Evolutionary conservation across 2,329 filamentous ascomycete species (phyloP).

Genomic region (Gaeumannomyces tritici): DNA sequence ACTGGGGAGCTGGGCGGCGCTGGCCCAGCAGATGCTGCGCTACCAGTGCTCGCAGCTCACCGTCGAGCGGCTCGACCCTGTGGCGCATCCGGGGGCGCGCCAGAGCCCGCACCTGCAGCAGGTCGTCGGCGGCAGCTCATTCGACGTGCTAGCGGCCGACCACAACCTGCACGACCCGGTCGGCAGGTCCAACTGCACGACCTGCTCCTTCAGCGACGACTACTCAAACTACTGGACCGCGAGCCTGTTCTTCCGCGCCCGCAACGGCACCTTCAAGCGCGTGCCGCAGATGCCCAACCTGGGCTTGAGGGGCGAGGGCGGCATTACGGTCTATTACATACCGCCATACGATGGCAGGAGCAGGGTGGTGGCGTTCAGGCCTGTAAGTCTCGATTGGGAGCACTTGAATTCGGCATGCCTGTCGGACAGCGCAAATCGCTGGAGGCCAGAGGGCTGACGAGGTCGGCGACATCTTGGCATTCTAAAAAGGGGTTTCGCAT

Average conservation of each 20-base stretch:
- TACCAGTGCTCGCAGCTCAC: slow-evolving; percentile 14
- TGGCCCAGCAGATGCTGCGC: slow-evolving; percentile 13
- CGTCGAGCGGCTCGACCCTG: slow-evolving; percentile 15
- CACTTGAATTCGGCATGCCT: too few relatives aligned
- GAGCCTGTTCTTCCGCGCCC: slow-evolving; percentile 17
- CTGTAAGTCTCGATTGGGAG: slow-evolving; percentile 14
- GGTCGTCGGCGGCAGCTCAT: slow-evolving; percentile 29
- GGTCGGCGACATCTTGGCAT: background rate
- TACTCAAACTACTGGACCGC: slow-evolving; percentile 27
- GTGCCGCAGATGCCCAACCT: slow-evolving; percentile 5
- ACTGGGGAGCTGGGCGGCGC: background rate
- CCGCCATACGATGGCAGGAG: slow-evolving; percentile 24
- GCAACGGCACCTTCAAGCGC: slow-evolving; percentile 20
- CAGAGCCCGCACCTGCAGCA: slow-evolving; percentile 27
- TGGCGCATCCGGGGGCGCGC: slow-evolving; percentile 24
- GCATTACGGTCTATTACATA: slow-evolving; percentile 31
- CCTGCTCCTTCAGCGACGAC: slow-evolving; percentile 24
- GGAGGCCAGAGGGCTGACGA: background rate
- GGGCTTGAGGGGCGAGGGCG: slow-evolving; percentile 2
- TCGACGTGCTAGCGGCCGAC: slow-evolving; percentile 23
- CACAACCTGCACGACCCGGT: slow-evolving; percentile 12
- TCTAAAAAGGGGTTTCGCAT: slow-evolving; percentile 25
- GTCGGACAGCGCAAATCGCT: background rate
- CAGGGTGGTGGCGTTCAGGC: slow-evolving; percentile 32
- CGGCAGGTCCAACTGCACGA: slow-evolving; percentile 16